Evolutionary conservation across 495 filamentous ascomycete genomes (phyloP), one percentile per base, ranked within the genome.

Genomic region (Penicillium antarcticum): DNA sequence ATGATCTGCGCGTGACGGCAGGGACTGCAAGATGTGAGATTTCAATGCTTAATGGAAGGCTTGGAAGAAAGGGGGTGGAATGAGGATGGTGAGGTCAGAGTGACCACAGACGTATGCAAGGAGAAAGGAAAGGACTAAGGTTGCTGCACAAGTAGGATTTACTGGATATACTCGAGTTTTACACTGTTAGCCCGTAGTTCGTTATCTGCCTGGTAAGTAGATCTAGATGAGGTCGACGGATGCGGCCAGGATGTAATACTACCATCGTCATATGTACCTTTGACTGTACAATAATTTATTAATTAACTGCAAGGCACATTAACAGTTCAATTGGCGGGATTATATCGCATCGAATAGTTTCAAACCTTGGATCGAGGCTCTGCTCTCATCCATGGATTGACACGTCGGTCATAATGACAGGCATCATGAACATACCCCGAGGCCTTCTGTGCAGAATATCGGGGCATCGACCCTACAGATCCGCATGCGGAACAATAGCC

Each of bases 401-500:
- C 7, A 7, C 8, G 0, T 29, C 26, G 6, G 26, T 29, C 26
- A 29, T 29, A 29, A 29, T 29, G 26, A 29, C 26, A 10, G 26
- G 26, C 26, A 29, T 10, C 26, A 29, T 7, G 26, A 29, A 29
- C 26, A 29, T 29, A 29, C 2, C 5, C 7, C 26, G 8, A 29
- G 5, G 26, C 3, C 5, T 29, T 29, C 21, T 34, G 17, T 23
- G 14, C 36, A 17, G 23, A 32, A 33, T 33, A 32, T 23, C 55
- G 43, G 48, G 40, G 51, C 42, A 51, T 55, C 23, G 51, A 23
- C 42, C 17, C 26, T 21, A 34, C 52, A 18, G 13, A 3, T 36
- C 23, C 29, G 61, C 61, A 62, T 64, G 49, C 61, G 52, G 58
- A 29, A 59, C 46, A 63, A 58, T 42, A 24, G 9, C 46, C 35